These are phyloP conservation scores for Paramecium octaurelia DNA, from an alignment of 73 alveolate genomes.

Conservation along the genomic window DNA sequence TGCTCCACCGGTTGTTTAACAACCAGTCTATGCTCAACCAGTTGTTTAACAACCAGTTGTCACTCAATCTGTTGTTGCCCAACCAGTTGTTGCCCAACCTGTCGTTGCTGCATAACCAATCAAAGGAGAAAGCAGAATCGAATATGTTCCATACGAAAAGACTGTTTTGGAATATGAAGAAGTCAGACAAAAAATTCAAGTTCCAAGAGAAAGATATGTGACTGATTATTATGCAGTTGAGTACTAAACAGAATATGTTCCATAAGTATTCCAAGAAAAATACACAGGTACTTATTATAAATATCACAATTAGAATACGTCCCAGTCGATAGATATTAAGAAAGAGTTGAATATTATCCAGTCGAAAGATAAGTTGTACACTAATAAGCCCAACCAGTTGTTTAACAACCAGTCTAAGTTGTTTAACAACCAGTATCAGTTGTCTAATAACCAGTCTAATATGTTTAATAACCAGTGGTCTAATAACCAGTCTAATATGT, in stretches of 20 bases:
- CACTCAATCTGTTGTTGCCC: background rate
- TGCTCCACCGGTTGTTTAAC: background rate
- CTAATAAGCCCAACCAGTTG: background rate
- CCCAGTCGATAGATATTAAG: slow-evolving; percentile 60
- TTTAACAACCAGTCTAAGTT: background rate
- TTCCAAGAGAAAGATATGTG: slow-evolving; percentile 54
- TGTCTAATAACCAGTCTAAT: slow-evolving; percentile 25
- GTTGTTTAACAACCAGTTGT: slow-evolving; percentile 27
- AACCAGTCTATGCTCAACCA: background rate
- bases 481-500: background rate
- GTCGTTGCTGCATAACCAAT: slow-evolving; percentile 15
- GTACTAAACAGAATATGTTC: slow-evolving; percentile 57
- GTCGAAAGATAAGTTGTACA: slow-evolving; percentile 61
- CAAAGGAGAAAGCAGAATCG: slow-evolving; percentile 60
- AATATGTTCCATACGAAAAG: slow-evolving; percentile 57
- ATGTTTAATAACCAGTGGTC: background rate
- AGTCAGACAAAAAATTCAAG: slow-evolving; percentile 45
- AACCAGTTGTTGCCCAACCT: background rate
- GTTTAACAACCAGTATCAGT: background rate
- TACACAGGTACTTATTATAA: background rate
- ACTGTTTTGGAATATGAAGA: slow-evolving; percentile 58
- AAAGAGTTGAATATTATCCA: slow-evolving; percentile 61
- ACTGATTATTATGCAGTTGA: slow-evolving; percentile 63
- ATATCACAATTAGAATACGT: slow-evolving; percentile 23
- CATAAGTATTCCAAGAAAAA: slow-evolving; percentile 62